These are phyloP conservation scores for Colletotrichum salicis DNA, from an alignment of 2,329 filamentous ascomycete species.

Conservation along the genomic window DNA sequence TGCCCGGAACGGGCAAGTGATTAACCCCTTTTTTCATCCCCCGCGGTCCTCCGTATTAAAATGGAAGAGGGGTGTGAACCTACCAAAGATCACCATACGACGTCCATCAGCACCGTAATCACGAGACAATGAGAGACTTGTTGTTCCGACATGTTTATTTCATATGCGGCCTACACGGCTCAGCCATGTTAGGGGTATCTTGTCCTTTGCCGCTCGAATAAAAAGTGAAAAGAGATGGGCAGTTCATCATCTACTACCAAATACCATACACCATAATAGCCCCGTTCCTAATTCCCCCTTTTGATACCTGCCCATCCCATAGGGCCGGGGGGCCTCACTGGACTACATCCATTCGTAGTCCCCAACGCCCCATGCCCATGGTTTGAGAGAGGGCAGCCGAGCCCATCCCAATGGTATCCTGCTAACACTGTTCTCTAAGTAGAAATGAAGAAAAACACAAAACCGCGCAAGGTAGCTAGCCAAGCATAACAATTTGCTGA, in stretches of 20 bases:
- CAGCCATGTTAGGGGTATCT: conserved; percentile 35
- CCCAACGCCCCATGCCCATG: background rate
- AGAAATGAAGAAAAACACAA: conserved; percentile 10
- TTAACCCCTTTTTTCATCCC: background rate
- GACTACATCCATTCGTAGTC: background rate
- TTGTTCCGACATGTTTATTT: conserved; percentile 22
- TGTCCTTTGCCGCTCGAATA: conserved; percentile 1
- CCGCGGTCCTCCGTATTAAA: background rate
- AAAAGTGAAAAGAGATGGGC: conserved; percentile 1
- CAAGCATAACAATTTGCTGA: conserved; percentile 20
- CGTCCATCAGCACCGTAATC: background rate
- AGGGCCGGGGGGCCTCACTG: background rate
- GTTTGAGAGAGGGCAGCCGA: background rate
- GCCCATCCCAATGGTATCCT: conserved; percentile 10
- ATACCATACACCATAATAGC: background rate
- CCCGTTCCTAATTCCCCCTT: background rate
- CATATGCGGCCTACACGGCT: conserved; percentile 28
- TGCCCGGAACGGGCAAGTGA: conserved; percentile 15
- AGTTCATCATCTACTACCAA: conserved; percentile 22
- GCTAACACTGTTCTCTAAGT: conserved; percentile 16
- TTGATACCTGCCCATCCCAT: background rate
- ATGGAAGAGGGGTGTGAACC: conserved; percentile 6
- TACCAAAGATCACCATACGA: background rate
- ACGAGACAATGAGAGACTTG: conserved; percentile 8
- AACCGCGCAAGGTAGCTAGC: background rate